Evolutionary conservation across 129 eudicot species (phyloP), one percentile per base, ranked within the genome.

Genomic region (Rutidosis leptorrhynchoides): DNA sequence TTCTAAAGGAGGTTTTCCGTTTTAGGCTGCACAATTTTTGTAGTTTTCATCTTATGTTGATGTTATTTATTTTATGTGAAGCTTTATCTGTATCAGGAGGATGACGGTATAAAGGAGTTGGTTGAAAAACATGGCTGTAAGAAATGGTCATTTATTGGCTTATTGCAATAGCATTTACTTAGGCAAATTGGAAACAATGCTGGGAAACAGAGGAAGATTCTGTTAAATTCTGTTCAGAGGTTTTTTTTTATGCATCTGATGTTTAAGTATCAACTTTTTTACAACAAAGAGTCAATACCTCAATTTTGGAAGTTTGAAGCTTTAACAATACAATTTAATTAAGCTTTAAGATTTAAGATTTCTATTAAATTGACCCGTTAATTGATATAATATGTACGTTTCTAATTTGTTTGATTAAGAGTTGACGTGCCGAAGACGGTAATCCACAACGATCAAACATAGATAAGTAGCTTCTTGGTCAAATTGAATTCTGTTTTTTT

Each of bases 161-260:
- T 33, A 86, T 89, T 29, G 95, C 99, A 65, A 80, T n/a, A 84
- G 69, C 72, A 35, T 74, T 81, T 93, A 64, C 79, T 87, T 59
- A 95, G 99, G 43, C 96, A 95, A 35, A 93, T 83, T 52, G 99
- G 96, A 93, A 93, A 82, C 99, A 93, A 69, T 93, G 98, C 75
- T 80, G 98, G 9, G 98, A 93, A 71, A 88, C 96, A 96, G 30
- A 11, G n/a, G 35, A 37, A 26, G 62, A 15, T 57, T 26, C 6
- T 16, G 62, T n/a, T n/a, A n/a, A n/a, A n/a, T n/a, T 57, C 26
- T 57, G 62, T 57, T 57, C 5, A 27, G 35, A 3, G n/a, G 35
- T 26, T 57, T 9, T 57, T 10, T 26, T 24, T 2, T 26, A 24
- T 57, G 32, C 33, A 26, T 26, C 3, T 12, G 35, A 25, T 15